Conservation (phyloP, 352 stramenopile genomes). For the Pythium guiyangense region DNA sequence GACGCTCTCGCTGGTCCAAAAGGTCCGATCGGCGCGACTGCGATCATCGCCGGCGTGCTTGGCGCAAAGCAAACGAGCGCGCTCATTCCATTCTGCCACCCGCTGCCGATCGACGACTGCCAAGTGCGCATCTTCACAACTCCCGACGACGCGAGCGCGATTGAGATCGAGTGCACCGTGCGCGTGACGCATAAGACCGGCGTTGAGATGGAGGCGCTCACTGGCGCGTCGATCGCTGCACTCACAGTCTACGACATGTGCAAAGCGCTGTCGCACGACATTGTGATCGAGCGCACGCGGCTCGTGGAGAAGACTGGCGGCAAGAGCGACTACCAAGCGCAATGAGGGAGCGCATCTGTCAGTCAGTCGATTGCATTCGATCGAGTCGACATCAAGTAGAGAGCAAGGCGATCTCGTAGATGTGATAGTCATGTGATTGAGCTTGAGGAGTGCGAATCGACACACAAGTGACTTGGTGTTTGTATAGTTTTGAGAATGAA, state of each 20-base stretch:
- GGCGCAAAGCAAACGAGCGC: constrained; percentile 91
- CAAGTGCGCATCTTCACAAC: constrained; percentile 79
- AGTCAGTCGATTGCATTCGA: too few species aligned
- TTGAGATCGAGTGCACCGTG: constrained; percentile 88
- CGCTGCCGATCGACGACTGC: constrained; percentile 88
- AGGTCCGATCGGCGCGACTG: constrained; percentile 89
- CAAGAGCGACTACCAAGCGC: constrained; percentile 69
- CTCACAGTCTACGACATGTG: constrained; percentile 99
- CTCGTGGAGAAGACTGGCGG: constrained; percentile 91
- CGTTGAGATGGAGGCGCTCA: constrained; percentile 96
- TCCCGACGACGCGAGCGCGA: constrained; percentile 49
- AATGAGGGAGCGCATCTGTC: constrained; percentile 2
- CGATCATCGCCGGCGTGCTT: constrained; percentile 91
- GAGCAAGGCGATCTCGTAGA: too few species aligned
- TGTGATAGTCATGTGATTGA: too few species aligned
- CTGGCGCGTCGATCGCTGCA: constrained; percentile 90
- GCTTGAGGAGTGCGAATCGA: background rate
- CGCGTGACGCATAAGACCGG: constrained; percentile 92
- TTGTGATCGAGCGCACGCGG: constrained; percentile 89
- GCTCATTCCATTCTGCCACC: constrained; percentile 94
- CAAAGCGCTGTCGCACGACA: constrained; percentile 85
- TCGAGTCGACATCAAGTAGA: too few species aligned
- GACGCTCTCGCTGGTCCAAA: constrained; percentile 65
- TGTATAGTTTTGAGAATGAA: background rate
- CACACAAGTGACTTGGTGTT: background rate